These are phyloP conservation scores for Allomyces javanicus DNA, from an alignment of 192 early-diverging fungal genomes.

Conservation along the genomic window DNA sequence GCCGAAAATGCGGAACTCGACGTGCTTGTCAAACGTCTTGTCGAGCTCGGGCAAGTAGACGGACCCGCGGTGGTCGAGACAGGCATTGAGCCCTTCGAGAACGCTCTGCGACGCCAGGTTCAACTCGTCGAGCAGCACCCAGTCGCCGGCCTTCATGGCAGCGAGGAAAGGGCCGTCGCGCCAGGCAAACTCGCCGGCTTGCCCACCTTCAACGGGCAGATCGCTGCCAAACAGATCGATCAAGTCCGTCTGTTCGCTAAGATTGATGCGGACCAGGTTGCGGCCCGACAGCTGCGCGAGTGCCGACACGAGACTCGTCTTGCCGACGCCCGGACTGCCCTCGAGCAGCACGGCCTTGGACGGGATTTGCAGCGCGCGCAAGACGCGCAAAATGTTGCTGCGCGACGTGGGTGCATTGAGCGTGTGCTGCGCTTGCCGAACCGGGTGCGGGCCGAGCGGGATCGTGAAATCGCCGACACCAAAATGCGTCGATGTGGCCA, in stretches of 20 bases:
- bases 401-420: slow-evolving; percentile 80
- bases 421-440: slow-evolving; percentile 43
- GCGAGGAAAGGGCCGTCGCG: slow-evolving; percentile 89
- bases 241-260: slow-evolving; percentile 95
- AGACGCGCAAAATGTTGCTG: slow-evolving; percentile 62
- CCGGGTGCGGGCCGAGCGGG: slow-evolving; percentile 29
- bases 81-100: slow-evolving; percentile 94
- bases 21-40: slow-evolving; percentile 53
- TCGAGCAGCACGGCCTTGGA: slow-evolving; percentile 79
- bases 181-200: slow-evolving; percentile 80
- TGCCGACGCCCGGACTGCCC: slow-evolving; percentile 94
- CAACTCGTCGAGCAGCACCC: slow-evolving; percentile 93
- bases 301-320: slow-evolving; percentile 71
- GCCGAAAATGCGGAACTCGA: slow-evolving; percentile 80
- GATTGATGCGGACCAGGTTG: slow-evolving; percentile 77
- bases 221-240: slow-evolving; percentile 98
- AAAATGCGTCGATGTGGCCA: slow-evolving; percentile 15
- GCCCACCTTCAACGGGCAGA: slow-evolving; percentile 78
- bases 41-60: slow-evolving; percentile 95
- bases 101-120: slow-evolving; percentile 98
- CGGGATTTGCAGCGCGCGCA: slow-evolving; percentile 71
- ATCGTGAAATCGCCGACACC: slow-evolving; percentile 71
- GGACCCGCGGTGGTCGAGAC: slow-evolving; percentile 86
- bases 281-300: slow-evolving; percentile 66
- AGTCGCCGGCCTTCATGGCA: slow-evolving; percentile 87